Conservation (phyloP, 768 basidiomycete species). For the Xerocomellus amylosporus region DNA sequence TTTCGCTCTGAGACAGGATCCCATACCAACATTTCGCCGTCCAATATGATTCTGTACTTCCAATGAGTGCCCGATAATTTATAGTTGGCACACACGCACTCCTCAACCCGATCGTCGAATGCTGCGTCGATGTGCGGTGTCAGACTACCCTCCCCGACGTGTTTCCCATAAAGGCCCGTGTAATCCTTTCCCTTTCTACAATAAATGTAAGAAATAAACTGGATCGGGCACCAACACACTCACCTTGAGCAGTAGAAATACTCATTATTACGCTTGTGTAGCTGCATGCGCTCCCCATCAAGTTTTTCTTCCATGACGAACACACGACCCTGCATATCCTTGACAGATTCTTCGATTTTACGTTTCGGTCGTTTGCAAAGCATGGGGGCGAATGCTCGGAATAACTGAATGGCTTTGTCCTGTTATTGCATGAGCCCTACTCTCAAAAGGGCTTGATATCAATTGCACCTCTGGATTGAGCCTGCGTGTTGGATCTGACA, state of each 20-base stretch:
- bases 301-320: constrained; percentile 97
- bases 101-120: constrained; percentile 72
- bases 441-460: no score
- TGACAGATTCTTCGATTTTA: constrained; percentile 79
- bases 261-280: constrained; percentile 89
- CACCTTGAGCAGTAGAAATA: constrained; percentile 93
- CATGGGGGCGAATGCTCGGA: constrained; percentile 91
- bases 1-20: constrained; percentile 87
- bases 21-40: constrained; percentile 99
- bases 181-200: constrained; percentile 86
- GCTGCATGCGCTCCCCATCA: constrained; percentile 94
- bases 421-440: constrained; percentile 30
- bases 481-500: constrained; percentile 72
- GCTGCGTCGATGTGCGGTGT: constrained; percentile 81
- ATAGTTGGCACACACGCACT: constrained; percentile 51
- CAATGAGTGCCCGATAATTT: constrained; percentile 6
- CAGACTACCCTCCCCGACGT: constrained; percentile 77
- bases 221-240: not conserved
- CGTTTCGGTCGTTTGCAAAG: constrained; percentile 85
- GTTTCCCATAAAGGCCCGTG: constrained; percentile 87
- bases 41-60: constrained; percentile 74
- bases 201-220: not conserved
- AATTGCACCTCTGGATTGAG: constrained; percentile 53
- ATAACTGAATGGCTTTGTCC: constrained; percentile 83
- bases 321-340: constrained; percentile 71